Base-by-base conservation (phyloP, 148 eudicot genomes). In the Dysphania ambrosioides region DNA sequence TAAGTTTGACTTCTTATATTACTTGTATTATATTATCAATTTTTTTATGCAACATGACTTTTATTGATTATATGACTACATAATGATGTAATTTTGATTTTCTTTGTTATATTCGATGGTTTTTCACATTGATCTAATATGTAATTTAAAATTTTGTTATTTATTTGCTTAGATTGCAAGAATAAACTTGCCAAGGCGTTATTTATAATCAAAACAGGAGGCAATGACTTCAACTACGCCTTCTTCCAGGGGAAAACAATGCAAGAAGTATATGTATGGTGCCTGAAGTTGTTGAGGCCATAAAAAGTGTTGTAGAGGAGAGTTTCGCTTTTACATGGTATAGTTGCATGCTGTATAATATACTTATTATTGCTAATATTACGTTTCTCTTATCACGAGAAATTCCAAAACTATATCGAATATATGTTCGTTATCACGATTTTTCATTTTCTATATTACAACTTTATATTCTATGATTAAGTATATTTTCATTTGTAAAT, bases 121-220 rank as follows among this genome's bases (percentile, higher is more conserved):
- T n/a, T n/a, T n/a, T n/a, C 13, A 42, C 47, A 44, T 1, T 44
- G 15, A 44, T 11, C 51, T 12, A 11, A 10, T 29, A 61, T 13
- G 34, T 60, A 60, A 58, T 13, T 30, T 60, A 60, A n/a, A n/a
- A n/a, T n/a, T n/a, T n/a, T n/a, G n/a, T n/a, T 10, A 9, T 56
- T 0, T 58, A 8, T 58, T 18, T 29, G 0, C 13, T 27, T 15
- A 60, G 89, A 70, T 41, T 78, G 81, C 24, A 72, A 56, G 61
- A 10, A 27, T 26, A 68, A 79, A 67, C 78, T 86, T 12, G 21
- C 51, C 58, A 81, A 71, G 2, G 77, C 87, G 1, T 66, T 86
- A 24, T 74, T 86, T 71, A 42, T 86, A 5, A 59, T 82, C 59
- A 87, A 76, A 73, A 70, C 79, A 4, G 89, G 89, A 31, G 87